A percentile compares a stretch with the other conserved stretches of the same genome.
These are phyloP conservation scores for Erysiphe neolycopersici DNA, from an alignment of 2,329 filamentous ascomycete species.

Conservation along the genomic window DNA sequence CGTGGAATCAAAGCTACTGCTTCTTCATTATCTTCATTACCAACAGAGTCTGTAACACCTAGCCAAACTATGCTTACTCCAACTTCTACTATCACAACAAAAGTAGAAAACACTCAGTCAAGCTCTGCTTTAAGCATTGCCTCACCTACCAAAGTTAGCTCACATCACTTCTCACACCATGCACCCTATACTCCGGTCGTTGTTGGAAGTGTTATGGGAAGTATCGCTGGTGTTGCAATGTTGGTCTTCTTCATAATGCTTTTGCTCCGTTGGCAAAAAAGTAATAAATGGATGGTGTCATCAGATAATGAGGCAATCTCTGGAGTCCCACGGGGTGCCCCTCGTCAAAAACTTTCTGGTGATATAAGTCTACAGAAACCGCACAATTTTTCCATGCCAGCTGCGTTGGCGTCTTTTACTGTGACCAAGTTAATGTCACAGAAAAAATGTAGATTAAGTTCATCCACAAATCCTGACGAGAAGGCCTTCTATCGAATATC, in stretches of 20 bases:
- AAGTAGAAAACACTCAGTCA: neutral
- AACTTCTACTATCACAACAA: neutral
- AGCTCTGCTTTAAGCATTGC: neutral
- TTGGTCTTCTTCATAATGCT: conserved; percentile 25
- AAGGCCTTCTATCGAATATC: conserved; percentile 37
- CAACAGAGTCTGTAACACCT: neutral
- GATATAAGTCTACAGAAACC: conserved; percentile 23
- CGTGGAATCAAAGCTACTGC: neutral
- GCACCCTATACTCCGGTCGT: conserved; percentile 9
- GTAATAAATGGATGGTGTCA: conserved; percentile 12
- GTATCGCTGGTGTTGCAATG: conserved; percentile 29
- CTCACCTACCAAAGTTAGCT: neutral
- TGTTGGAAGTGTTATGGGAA: conserved; percentile 12
- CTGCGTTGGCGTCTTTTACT: conserved; percentile 21
- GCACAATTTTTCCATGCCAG: conserved; percentile 20
- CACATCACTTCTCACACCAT: neutral
- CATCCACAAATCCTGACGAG: conserved; percentile 19
- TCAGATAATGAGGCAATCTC: conserved; percentile 14
- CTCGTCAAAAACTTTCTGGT: conserved; percentile 4
- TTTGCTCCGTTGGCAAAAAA: conserved; percentile 27
- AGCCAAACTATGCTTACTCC: neutral
- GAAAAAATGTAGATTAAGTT: conserved; percentile 11
- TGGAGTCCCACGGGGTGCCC: conserved; percentile 9
- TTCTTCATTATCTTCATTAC: conserved; percentile 1
- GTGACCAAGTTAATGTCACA: conserved; percentile 15